phyloP scores from a whole-genome alignment of 2,329 filamentous ascomycete genomes.

The Paraphaeosphaeria sporulosa region DNA sequence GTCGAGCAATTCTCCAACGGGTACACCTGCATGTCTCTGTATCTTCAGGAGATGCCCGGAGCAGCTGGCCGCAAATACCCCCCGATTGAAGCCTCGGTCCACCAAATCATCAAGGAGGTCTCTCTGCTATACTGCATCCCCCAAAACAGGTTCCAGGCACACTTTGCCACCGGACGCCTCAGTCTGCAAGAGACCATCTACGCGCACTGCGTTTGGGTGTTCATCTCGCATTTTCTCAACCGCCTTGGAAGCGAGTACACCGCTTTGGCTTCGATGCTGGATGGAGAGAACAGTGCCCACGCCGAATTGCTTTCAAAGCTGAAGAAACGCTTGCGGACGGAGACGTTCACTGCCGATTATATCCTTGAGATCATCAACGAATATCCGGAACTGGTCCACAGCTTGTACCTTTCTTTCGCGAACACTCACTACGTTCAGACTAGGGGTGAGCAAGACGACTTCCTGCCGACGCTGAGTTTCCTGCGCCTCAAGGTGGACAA shows the following conservation, averaged over 20 bases:
- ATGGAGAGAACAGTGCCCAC: constrained; percentile 81
- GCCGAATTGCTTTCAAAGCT: constrained; percentile 89
- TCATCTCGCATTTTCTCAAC: constrained; percentile 97
- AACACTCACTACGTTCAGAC: constrained; percentile 81
- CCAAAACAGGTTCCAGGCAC: constrained; percentile 91
- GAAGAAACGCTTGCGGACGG: constrained; percentile 91
- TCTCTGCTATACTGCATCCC: constrained; percentile 97
- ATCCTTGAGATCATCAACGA: constrained; percentile 96
- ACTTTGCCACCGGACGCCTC: constrained; percentile 85
- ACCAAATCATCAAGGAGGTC: constrained; percentile 98
- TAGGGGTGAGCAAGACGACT: constrained; percentile 69
- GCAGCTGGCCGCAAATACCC: constrained; percentile 64
- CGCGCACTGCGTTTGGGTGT: constrained; percentile 96
- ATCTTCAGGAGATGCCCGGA: constrained; percentile 75
- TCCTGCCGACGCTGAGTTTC: constrained; percentile 74
- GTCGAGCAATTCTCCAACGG: constrained; percentile 98
- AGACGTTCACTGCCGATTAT: constrained; percentile 98
- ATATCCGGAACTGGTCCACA: constrained; percentile 85
- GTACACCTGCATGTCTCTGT: constrained; percentile 95
- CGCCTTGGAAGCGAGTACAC: constrained; percentile 90
- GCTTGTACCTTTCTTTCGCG: constrained; percentile 90
- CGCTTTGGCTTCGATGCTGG: constrained; percentile 81
- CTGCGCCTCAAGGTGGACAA: constrained; percentile 72
- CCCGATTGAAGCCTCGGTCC: constrained; percentile 90
- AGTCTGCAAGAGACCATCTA: constrained; percentile 98